Evolutionary conservation across 2,329 filamentous ascomycete species (phyloP), one percentile per base, ranked within the genome.

Genomic region (Diaporthe helianthi): DNA sequence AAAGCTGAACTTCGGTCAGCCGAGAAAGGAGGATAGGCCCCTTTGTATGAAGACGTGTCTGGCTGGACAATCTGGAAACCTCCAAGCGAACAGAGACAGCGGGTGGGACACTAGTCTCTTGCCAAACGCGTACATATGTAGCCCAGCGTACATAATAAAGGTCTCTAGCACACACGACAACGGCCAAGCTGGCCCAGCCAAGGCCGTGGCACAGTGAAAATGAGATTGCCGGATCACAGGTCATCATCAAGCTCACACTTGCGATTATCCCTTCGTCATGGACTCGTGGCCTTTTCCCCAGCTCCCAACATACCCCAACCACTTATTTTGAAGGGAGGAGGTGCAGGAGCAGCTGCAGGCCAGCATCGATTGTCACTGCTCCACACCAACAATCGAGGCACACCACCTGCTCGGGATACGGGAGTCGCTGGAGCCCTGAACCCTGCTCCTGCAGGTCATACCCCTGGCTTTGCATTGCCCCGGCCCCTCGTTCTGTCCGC

Each of bases 321-420:
- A 47, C 24, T 24, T 24, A 33, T 58, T 46, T 46, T 47, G 38
- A 7, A 26, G 29, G 17, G 46, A 65, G n/a, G 64, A 36, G 63
- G 63, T 44, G 63, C 47, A 52, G 63, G 22, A 44, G 33, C 15
- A 12, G 36, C 41, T 24, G 26, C 38, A 44, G 51, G 33, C 22
- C 38, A 46, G n/a, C 64, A 55, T 49, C 41, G 17, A 47, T 47
- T 61, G 51, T 15, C 58, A 47, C 47, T 61, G 51, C 58, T 61
- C 41, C 58, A 36, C 58, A 63, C 44, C 41, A 66, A 26, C 54
- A 67, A 44, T 67, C 41, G 64, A 67, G 52, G 44, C 64, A 49
- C 52, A 55, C 64, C 52, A 55, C 64, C 64, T 55, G 64, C 52
- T 58, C 64, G 52, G 64, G 53, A 67, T 67, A 67, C 64, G 64